Evolutionary conservation across 2,329 filamentous ascomycete species (phyloP), one percentile per base, ranked within the genome.

Genomic region (Cladophialophora carrionii): DNA sequence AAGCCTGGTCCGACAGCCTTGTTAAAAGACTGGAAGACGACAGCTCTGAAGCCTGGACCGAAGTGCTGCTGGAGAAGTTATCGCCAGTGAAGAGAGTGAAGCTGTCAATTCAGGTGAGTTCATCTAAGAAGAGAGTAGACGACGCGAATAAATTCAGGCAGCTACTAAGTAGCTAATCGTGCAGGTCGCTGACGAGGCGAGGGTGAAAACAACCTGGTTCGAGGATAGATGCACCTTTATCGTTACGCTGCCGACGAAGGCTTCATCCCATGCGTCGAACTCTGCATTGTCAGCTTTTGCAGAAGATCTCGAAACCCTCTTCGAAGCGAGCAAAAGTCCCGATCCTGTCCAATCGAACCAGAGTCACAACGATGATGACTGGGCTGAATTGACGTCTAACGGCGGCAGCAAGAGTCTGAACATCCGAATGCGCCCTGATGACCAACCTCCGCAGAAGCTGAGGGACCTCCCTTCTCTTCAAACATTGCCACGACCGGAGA

Each of bases 401-500:
- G 37, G 56, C 10, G 62, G 60, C 51, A 34, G 24, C 7, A 64
- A 26, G 14, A 32, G 57, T 48, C n/a, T 24, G n/a, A 34, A 41
- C 26, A 22, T 31, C 24, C 3, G 51, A 31, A 12, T 12, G 29
- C 34, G 37, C 24, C n/a, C 43, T 7, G 34, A 24, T 29, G 51
- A 46, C 26, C 22, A 34, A 24, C 10, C 46, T 5, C 3, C n/a
- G 29, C 57, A 7, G 26, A n/a, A 26, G 4, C 46, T 34, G 26
- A 57, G 60, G 10, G n/a, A 51, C 17, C 20, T 64, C 4, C 62
- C 62, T 8, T 41, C 56, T 10, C 56, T 64, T 17, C 48, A 64
- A 34, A 60, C 62, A 3, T 31, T 60, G 48, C 62, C 62, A 8
- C 31, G 62, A 29, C 62, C 62, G 4, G 62, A 64, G 24, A 53